Conservation (phyloP, 2,329 filamentous ascomycete genomes). For the Thielaviopsis musarum region DNA sequence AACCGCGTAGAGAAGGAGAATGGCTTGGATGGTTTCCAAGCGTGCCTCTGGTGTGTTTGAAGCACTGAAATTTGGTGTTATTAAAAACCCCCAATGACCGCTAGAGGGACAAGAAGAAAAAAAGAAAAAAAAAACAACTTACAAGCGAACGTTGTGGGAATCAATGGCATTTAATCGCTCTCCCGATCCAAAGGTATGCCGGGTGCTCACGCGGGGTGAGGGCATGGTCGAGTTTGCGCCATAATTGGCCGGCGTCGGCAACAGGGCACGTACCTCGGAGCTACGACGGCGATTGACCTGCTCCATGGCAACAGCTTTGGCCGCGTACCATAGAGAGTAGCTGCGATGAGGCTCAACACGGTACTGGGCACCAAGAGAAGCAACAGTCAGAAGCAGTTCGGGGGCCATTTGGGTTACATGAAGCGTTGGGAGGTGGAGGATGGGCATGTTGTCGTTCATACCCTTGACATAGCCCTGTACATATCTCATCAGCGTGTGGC, state of each 20-base stretch:
- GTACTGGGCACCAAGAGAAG: constrained; percentile 52
- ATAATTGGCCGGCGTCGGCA: constrained; percentile 40
- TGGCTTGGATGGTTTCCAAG: constrained; percentile 48
- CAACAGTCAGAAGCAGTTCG: constrained; percentile 49
- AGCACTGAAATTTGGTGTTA: constrained; percentile 23
- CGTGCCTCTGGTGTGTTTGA: constrained; percentile 41
- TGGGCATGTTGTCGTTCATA: constrained; percentile 40
- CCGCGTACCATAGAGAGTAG: constrained; percentile 44
- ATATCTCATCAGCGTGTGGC: constrained; percentile 51
- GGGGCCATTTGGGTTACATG: constrained; percentile 46
- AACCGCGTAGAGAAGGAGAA: constrained; percentile 42
- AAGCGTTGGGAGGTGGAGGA: constrained; percentile 52
- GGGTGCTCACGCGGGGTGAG: constrained; percentile 38
- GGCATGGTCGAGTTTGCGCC: constrained; percentile 43
- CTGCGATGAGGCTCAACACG: constrained; percentile 42
- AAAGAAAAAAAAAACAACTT: constrained; percentile 18
- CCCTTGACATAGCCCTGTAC: constrained; percentile 54
- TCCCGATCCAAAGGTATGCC: constrained; percentile 41
- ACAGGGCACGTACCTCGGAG: constrained; percentile 36
- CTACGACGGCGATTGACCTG: constrained; percentile 41
- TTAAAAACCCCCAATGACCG: neutral
- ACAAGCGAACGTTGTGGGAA: constrained; percentile 43
- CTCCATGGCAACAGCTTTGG: constrained; percentile 39
- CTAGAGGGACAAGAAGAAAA: neutral
- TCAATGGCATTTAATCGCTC: constrained; percentile 40